Evolutionary conservation across 169 alveolate genomes (phyloP).

Genomic region (Amoebophrya sp.): DNA sequence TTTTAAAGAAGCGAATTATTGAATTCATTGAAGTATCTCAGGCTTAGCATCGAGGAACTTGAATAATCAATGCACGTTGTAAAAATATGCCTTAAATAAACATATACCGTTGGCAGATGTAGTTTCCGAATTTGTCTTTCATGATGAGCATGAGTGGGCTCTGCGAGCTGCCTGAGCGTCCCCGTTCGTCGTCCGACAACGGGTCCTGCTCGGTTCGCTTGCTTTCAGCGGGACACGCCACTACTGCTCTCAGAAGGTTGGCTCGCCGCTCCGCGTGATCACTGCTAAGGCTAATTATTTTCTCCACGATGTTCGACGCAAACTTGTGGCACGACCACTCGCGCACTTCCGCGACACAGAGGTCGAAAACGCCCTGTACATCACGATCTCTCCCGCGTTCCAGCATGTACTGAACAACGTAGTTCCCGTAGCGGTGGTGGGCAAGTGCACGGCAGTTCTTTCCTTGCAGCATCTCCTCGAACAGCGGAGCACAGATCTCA

Average conservation of each 20-base stretch:
- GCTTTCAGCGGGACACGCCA: too few species aligned
- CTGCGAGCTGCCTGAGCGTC: too few species aligned
- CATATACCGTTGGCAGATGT: not conserved
- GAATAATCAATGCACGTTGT: too few species aligned
- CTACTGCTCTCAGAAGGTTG: too few species aligned
- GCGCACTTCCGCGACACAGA: not conserved
- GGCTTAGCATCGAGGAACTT: too few species aligned
- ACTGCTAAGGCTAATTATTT: not conserved
- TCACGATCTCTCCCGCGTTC: not conserved
- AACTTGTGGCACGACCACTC: constrained; percentile 30
- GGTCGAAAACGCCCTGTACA: not conserved
- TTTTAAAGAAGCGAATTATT: too few species aligned
- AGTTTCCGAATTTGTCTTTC: not conserved
- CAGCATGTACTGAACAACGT: constrained; percentile 17
- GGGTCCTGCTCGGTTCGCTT: too few species aligned
- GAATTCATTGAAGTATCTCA: too few species aligned
- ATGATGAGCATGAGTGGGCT: not conserved
- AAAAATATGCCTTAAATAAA: too few species aligned
- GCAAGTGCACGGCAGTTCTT: not conserved
- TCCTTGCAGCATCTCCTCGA: not conserved
- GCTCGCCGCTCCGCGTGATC: too few species aligned
- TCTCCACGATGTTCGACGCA: constrained; percentile 31
- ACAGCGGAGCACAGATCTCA: not conserved
- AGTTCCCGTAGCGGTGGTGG: constrained; percentile 27
- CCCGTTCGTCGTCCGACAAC: too few species aligned